Conservation (phyloP, 2,329 filamentous ascomycete species). For the Apiospora marii region DNA sequence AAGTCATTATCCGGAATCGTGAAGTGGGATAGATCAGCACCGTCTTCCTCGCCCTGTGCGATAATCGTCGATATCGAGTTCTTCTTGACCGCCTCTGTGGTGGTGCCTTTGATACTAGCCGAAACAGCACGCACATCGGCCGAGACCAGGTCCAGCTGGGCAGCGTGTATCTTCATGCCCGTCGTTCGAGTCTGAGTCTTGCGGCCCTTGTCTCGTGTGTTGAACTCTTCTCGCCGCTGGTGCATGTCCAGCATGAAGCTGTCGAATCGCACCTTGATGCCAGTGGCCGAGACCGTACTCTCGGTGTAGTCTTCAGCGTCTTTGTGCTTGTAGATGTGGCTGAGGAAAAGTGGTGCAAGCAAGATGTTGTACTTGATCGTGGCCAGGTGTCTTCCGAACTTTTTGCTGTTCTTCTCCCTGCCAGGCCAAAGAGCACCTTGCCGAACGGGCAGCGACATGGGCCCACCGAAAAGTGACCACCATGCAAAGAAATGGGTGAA, state of each 20-base stretch:
- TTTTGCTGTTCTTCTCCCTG: slow-evolving; percentile 96
- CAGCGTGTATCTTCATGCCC: slow-evolving; percentile 94
- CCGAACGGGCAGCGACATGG: slow-evolving; percentile 92
- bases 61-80: slow-evolving; percentile 60
- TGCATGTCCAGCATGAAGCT: slow-evolving; percentile 98
- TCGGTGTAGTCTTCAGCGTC: slow-evolving; percentile 87
- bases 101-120: slow-evolving; percentile 84
- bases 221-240: slow-evolving; percentile 91
- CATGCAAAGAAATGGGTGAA: slow-evolving; percentile 98
- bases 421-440: slow-evolving; percentile 93
- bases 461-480: slow-evolving; percentile 96
- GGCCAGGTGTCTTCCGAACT: slow-evolving; percentile 95
- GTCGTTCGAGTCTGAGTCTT: slow-evolving; percentile 83
- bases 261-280: slow-evolving; percentile 94
- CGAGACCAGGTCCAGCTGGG: slow-evolving; percentile 88
- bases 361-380: slow-evolving; percentile 98
- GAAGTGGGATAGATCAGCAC: slow-evolving; percentile 83
- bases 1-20: slow-evolving; percentile 95
- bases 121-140: slow-evolving; percentile 94
- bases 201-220: slow-evolving; percentile 78
- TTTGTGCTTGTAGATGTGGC: slow-evolving; percentile 98
- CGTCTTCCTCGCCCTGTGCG: slow-evolving; percentile 61
- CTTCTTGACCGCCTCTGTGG: slow-evolving; percentile 76
- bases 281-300: slow-evolving; percentile 83
- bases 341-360: slow-evolving; percentile 90